These are phyloP conservation scores for Hanseniaspora nectarophila DNA, from an alignment of 805 yeast species.

Conservation along the genomic window DNA sequence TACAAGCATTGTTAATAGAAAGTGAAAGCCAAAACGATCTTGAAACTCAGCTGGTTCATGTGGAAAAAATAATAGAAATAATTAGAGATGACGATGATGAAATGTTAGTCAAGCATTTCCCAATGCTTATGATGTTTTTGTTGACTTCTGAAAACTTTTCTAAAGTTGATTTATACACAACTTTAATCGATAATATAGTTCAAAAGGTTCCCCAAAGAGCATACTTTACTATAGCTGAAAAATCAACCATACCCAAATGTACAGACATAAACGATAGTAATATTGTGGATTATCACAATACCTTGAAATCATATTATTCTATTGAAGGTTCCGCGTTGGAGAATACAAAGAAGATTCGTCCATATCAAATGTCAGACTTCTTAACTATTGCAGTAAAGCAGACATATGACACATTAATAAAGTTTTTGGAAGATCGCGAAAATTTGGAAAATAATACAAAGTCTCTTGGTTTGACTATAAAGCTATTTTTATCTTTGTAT, in stretches of 20 bases:
- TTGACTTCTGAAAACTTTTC: constrained; percentile 23
- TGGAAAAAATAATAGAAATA: constrained; percentile 42
- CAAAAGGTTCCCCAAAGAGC: constrained; percentile 53
- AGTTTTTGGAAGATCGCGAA: not conserved
- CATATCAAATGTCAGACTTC: constrained; percentile 7
- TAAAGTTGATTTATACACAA: constrained; percentile 25
- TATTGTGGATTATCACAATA: not conserved
- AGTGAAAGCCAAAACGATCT: constrained; percentile 31
- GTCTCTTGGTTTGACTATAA: not conserved
- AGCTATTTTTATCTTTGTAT: not conserved
- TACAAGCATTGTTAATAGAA: constrained; percentile 37
- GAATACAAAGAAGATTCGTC: not conserved
- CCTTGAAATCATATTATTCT: not conserved
- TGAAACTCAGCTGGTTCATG: constrained; percentile 47
- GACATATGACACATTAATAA: not conserved
- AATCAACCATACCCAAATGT: constrained; percentile 24
- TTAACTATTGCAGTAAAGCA: not conserved
- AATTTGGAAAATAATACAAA: not conserved
- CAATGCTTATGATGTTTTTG: constrained; percentile 47
- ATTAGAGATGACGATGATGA: constrained; percentile 57
- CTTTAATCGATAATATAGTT: constrained; percentile 35
- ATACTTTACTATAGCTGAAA: constrained; percentile 39
- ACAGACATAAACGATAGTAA: constrained; percentile 14
- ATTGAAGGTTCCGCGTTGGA: not conserved
- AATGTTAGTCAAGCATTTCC: constrained; percentile 63